Percentiles rank a stretch among this genome's conserved stretches.
These are phyloP conservation scores for Claviceps sp. DNA, from an alignment of 2,329 filamentous ascomycete species.

Conservation along the genomic window DNA sequence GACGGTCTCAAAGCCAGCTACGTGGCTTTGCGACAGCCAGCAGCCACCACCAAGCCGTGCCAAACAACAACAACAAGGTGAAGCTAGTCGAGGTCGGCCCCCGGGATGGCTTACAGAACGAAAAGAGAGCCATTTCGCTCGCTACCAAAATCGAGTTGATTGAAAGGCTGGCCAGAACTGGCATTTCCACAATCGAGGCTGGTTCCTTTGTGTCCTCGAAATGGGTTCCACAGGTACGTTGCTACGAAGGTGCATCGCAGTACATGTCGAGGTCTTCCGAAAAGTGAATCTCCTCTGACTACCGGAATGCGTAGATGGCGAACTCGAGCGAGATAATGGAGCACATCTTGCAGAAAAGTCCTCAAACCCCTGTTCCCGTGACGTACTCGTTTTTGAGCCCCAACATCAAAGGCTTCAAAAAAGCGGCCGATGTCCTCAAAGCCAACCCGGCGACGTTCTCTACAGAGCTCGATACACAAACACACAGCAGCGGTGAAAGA, in stretches of 20 bases:
- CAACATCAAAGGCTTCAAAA: slow-evolving; percentile 58
- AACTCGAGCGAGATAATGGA: slow-evolving; percentile 63
- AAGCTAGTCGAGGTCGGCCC: slow-evolving; percentile 74
- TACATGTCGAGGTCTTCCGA: not conserved
- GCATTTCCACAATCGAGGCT: slow-evolving; percentile 61
- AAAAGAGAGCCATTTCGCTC: slow-evolving; percentile 57
- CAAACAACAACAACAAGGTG: slow-evolving; percentile 34
- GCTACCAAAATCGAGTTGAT: slow-evolving; percentile 68
- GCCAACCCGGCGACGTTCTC: slow-evolving; percentile 35
- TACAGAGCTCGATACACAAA: slow-evolving; percentile 33
- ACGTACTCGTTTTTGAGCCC: slow-evolving; percentile 73
- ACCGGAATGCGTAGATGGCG: slow-evolving; percentile 46
- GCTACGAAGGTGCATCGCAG: too few relatives aligned
- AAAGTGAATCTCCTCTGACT: not conserved
- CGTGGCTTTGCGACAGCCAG: slow-evolving; percentile 29
- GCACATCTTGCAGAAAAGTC: slow-evolving; percentile 47
- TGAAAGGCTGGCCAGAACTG: slow-evolving; percentile 52
- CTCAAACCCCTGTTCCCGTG: slow-evolving; percentile 40
- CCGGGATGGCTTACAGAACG: slow-evolving; percentile 77
- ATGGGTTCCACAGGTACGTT: slow-evolving; percentile 64
- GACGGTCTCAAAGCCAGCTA: slow-evolving; percentile 17
- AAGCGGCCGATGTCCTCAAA: slow-evolving; percentile 42
- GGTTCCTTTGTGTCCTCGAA: slow-evolving; percentile 74
- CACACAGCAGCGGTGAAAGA: slow-evolving; percentile 22
- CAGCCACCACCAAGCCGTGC: slow-evolving; percentile 12